phyloP scores from a whole-genome alignment of 73 alveolate species.

The Tetrahymena malaccensis region DNA sequence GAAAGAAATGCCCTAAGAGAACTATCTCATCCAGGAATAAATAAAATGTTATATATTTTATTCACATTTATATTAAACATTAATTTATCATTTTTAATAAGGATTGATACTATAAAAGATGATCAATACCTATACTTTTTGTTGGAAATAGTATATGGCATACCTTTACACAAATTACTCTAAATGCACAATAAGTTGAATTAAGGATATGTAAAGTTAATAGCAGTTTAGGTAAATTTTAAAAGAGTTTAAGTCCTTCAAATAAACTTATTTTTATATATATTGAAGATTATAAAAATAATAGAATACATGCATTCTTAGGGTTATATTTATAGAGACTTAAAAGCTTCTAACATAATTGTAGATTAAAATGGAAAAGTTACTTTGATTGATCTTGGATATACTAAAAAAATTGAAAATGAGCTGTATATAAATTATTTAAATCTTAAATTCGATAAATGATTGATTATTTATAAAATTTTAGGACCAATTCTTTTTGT shows the following conservation, averaged over 20 bases:
- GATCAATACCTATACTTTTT: neutral
- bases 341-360: conserved; percentile 40
- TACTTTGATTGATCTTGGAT: conserved; percentile 46
- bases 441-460: neutral
- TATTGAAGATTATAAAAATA: neutral
- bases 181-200: neutral
- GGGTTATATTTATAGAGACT: conserved; percentile 39
- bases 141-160: conserved; percentile 17
- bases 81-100: neutral
- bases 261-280: neutral
- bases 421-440: neutral
- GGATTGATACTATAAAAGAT: neutral
- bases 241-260: neutral
- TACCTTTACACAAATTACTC: conserved; percentile 35
- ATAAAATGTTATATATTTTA: neutral
- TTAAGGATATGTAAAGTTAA: neutral
- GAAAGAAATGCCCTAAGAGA: conserved; percentile 24
- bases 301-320: conserved; percentile 17
- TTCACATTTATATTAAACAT: neutral
- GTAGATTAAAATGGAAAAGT: conserved; percentile 11
- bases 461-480: neutral
- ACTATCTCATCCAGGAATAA: conserved; percentile 6
- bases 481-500: conserved; percentile 9
- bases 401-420: conserved; percentile 41
- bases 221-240: neutral